Evolutionary conservation across 1,139 yeast genomes (phyloP), one percentile per base, ranked within the genome.

Genomic region (Yamadazyma aaseri): DNA sequence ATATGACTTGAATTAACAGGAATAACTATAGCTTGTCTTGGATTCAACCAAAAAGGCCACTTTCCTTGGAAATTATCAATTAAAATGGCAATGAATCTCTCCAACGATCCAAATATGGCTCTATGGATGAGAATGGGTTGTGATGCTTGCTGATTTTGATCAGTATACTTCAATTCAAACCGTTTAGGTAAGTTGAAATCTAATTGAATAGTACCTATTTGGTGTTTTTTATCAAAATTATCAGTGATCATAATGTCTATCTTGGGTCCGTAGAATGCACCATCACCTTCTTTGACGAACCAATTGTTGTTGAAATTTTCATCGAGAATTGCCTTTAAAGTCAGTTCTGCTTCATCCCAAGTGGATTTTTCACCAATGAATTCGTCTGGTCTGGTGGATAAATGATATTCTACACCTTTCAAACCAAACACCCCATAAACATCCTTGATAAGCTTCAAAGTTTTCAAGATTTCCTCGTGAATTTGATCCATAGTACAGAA

Each of bases 261-360:
- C 76, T 92, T 92, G 52, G 98, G 98, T 41, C 98, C 98, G 63
- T 92, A 92, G 72, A 92, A 92, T 26, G 98, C 98, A 61, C 98
- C 98, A 59, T 92, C 97, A 54, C 95, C 97, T 40, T 80, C 85
- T 44, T 89, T 83, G 9, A 86, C 50, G 32, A 73, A 67, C 96
- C 96, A 90, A n/a, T n/a, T n/a, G 17, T 66, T 56, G 26, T 73
- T 72, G 15, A 80, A 73, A 39, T 73, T 63, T 15, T 63, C 56
- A 37, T 83, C 68, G 44, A 92, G 65, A 2, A 92, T 94, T 7
- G 62, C 58, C 40, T 74, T 79, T 41, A 92, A 68, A 46, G 81
- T 81, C 36, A 63, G 52, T 63, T 92, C 98, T 18, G 98, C 98
- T 38, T 65, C 65, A 56, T 86, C 75, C 98, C 98, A 92, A 34